Evolutionary conservation across 2,329 filamentous ascomycete species (phyloP), one percentile per base, ranked within the genome.

Genomic region (Sordariomycetes sp.): DNA sequence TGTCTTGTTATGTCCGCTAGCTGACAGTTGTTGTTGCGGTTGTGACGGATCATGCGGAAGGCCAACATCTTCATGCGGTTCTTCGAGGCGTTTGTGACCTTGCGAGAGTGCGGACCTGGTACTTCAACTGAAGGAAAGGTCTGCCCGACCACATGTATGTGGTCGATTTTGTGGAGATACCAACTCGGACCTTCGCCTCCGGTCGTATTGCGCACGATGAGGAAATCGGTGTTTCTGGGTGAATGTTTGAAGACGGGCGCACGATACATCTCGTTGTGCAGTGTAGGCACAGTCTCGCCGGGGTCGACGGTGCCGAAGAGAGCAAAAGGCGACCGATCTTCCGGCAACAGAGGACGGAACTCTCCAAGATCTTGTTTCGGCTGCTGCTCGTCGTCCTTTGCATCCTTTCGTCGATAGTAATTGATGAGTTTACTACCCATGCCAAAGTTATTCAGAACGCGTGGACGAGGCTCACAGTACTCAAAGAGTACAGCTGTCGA

Each of bases 361-460:
- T 98, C 92, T 38, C 92, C 92, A 41, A 98, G 73, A 4, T 94
- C 86, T 30, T 71, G 68, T 63, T 87, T 93, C 1, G 86, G 83
- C 2, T 85, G 72, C 34, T 75, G 71, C 32, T 78, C 75, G 40
- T 92, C 85, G 30, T 93, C 85, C 21, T 72, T 72, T 27, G 70
- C 67, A 26, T 74, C 75, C 51, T 86, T 83, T 49, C 86, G 86
- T 39, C 88, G 83, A 54, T 95, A 95, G 58, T 96, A 98, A 57
- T 98, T 96, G 65, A 96, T 86, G 38, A 98, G 74, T 34, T 87
- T 83, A 55, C 82, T 94, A 34, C 88, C 88, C 92, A 98, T 98
- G 44, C 90, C 92, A 49, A 95, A 94, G 52, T 94, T 95, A 28
- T 90, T 95, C 41, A 98, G 66, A 39, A 94, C 86, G 8, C 82